These are phyloP conservation scores for Yamadazyma scolyti DNA, from an alignment of 805 yeast genomes.

Conservation along the genomic window DNA sequence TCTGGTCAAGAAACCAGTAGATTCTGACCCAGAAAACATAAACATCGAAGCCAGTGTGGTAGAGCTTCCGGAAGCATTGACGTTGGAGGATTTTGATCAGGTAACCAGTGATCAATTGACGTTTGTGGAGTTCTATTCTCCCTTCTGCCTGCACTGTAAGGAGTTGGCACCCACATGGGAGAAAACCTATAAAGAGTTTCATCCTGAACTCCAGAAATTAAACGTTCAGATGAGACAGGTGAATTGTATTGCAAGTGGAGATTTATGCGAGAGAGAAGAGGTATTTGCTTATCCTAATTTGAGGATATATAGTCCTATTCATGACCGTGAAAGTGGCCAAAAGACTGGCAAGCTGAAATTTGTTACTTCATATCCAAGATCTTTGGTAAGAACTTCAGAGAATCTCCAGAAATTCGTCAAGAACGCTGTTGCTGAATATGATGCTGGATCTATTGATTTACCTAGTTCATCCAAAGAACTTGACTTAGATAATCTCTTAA, in stretches of 20 bases:
- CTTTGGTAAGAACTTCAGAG: slow-evolving; percentile 43
- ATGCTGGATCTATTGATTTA: slow-evolving; percentile 29
- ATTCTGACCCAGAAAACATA: no score
- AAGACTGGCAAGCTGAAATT: slow-evolving; percentile 25
- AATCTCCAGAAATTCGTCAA: slow-evolving; percentile 51
- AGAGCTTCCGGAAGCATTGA: slow-evolving; percentile 50
- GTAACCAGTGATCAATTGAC: slow-evolving; percentile 54
- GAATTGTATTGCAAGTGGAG: slow-evolving; percentile 83
- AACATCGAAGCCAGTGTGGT: no score
- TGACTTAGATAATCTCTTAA: slow-evolving; percentile 40
- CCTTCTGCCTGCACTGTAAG: slow-evolving; percentile 82
- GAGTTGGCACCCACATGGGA: slow-evolving; percentile 82
- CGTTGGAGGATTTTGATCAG: slow-evolving; percentile 46
- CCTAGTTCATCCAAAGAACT: slow-evolving; percentile 40
- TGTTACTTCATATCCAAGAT: slow-evolving; percentile 45
- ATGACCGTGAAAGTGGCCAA: slow-evolving; percentile 20
- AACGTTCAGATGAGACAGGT: slow-evolving; percentile 67
- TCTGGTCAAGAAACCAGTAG: no score
- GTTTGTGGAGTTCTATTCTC: slow-evolving; percentile 86
- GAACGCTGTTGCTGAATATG: slow-evolving; percentile 47
- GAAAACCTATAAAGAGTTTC: slow-evolving; percentile 50
- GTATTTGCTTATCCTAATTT: slow-evolving; percentile 68
- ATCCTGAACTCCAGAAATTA: slow-evolving; percentile 40
- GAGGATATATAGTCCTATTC: slow-evolving; percentile 62
- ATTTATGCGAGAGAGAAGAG: slow-evolving; percentile 68